Conservation (phyloP, 306 rosid genomes). For the Cicer yamashitae region DNA sequence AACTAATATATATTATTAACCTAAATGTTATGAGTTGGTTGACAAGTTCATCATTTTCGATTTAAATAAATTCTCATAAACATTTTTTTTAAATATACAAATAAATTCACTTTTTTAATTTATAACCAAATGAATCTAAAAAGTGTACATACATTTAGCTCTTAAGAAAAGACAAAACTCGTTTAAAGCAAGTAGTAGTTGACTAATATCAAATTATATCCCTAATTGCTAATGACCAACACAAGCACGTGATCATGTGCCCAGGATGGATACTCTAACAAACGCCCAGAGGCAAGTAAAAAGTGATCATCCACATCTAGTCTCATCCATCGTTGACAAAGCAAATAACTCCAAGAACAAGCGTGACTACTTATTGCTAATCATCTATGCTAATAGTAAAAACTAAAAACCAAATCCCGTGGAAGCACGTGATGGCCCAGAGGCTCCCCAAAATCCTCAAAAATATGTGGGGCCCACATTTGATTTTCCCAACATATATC, state of each 20-base stretch:
- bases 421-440: conserved; percentile 41
- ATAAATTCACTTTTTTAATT: no score
- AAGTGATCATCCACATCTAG: background rate
- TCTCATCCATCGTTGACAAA: background rate
- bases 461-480: conserved; percentile 38
- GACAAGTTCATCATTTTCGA: no score
- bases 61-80: no score
- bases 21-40: no score
- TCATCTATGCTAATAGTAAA: background rate
- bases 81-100: no score
- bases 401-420: background rate
- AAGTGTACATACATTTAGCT: no score
- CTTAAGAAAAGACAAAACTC: background rate
- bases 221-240: background rate
- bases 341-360: conserved; percentile 8
- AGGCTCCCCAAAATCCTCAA: conserved; percentile 17
- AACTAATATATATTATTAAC: no score
- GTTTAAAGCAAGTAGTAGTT: background rate
- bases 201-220: background rate
- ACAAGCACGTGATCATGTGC: conserved; percentile 15
- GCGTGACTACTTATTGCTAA: conserved; percentile 33
- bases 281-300: background rate
- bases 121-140: no score
- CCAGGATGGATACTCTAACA: background rate
- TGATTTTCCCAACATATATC: background rate